These are phyloP conservation scores for Aspergillus avenaceus DNA, from an alignment of 495 filamentous ascomycete genomes.

Conservation along the genomic window DNA sequence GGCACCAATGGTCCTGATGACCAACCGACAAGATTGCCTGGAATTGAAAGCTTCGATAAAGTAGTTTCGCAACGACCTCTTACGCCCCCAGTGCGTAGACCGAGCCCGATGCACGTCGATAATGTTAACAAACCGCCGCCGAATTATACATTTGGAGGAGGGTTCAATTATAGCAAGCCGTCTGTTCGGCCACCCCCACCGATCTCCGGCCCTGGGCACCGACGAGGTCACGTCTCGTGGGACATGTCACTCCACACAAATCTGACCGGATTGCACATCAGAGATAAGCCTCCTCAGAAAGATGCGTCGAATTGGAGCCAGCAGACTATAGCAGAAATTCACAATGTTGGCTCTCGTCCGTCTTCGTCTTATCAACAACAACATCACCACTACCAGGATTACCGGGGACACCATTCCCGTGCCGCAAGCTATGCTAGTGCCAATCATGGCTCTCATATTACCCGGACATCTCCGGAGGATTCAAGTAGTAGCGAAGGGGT, in stretches of 20 bases:
- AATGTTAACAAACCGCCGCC: constrained; percentile 35
- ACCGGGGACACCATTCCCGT: constrained; percentile 23
- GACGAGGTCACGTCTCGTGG: constrained; percentile 63
- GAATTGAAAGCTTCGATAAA: constrained; percentile 87
- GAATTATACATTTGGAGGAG: constrained; percentile 29
- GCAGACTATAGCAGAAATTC: constrained; percentile 43
- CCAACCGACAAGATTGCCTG: constrained; percentile 65
- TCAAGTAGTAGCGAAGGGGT: constrained; percentile 70
- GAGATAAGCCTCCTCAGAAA: constrained; percentile 45
- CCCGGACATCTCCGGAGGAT: constrained; percentile 64
- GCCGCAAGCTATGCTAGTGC: constrained; percentile 19
- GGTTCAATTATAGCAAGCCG: constrained; percentile 45
- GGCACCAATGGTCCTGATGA: constrained; percentile 44
- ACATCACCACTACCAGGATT: constrained; percentile 19
- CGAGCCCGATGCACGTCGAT: constrained; percentile 69
- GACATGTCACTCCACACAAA: constrained; percentile 73
- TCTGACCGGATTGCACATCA: constrained; percentile 68
- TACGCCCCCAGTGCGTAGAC: constrained; percentile 58
- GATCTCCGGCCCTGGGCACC: constrained; percentile 51
- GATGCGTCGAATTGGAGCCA: constrained; percentile 54
- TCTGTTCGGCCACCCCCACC: constrained; percentile 44
- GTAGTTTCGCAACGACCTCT: constrained; percentile 51
- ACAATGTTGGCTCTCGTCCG: constrained; percentile 37
- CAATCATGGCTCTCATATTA: constrained; percentile 28
- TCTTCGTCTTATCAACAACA: constrained; percentile 41